Evolutionary conservation across 371 early-diverging fungal species (phyloP).

Genomic region (Mortierella sp.): DNA sequence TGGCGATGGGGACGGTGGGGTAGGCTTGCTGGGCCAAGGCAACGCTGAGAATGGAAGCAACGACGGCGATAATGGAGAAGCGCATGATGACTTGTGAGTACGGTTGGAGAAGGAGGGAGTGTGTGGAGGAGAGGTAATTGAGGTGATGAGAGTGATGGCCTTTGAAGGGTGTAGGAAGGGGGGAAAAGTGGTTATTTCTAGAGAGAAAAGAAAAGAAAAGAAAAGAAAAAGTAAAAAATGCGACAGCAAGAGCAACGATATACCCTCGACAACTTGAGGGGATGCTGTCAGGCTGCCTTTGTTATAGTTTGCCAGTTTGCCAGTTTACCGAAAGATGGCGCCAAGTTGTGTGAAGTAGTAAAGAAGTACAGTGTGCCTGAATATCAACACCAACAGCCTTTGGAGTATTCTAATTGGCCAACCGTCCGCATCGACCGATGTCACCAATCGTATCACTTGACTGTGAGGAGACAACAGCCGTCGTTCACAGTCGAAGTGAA

Average conservation of each 20-base stretch:
- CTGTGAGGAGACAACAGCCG: neutral
- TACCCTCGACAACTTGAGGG: neutral
- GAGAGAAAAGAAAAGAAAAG: neutral
- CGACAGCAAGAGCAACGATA: neutral
- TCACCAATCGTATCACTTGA: neutral
- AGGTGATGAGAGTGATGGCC: neutral
- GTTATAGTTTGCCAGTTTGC: too few species aligned
- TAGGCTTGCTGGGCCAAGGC: constrained; percentile 16
- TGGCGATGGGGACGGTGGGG: constrained; percentile 12
- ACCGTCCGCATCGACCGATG: neutral
- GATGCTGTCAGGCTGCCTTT: neutral
- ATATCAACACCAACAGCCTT: neutral
- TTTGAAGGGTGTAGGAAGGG: neutral
- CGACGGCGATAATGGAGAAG: constrained; percentile 17
- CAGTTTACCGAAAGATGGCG: neutral
- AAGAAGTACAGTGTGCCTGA: neutral
- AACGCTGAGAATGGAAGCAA: constrained; percentile 14
- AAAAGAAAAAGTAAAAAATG: neutral
- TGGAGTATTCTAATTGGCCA: neutral
- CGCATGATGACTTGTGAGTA: constrained; percentile 11
- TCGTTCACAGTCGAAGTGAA: neutral
- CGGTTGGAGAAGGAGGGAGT: neutral
- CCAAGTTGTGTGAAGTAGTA: neutral
- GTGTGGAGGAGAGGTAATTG: neutral
- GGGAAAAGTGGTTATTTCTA: neutral